Percentiles rank a stretch among this genome's conserved stretches.
phyloP scores from a whole-genome alignment of 306 rosid genomes.

The Alnus rubra region DNA sequence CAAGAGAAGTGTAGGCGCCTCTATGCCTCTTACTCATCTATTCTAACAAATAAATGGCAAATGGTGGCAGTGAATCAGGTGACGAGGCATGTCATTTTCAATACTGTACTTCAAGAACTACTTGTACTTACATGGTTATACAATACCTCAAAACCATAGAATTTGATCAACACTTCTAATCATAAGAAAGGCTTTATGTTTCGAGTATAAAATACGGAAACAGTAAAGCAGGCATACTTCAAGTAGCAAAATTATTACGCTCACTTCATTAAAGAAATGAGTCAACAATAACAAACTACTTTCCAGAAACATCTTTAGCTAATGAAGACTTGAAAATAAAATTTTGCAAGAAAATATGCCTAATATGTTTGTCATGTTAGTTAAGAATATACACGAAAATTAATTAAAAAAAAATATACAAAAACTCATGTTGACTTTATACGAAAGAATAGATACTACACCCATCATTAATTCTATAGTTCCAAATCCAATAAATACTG shows the following conservation, averaged over 20 bases:
- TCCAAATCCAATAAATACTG: not conserved
- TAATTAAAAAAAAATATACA: not conserved
- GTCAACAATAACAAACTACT: not conserved
- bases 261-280: not conserved
- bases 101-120: not conserved
- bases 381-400: not conserved
- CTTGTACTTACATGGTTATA: not conserved
- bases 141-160: not conserved
- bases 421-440: not conserved
- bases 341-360: not conserved
- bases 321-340: not conserved
- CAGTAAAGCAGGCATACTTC: not conserved
- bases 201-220: not conserved
- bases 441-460: not conserved
- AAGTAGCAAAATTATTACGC: not conserved
- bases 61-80: constrained; percentile 2
- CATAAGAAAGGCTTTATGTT: not conserved
- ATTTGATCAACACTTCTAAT: not conserved
- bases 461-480: not conserved
- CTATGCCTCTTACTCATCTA: not conserved
- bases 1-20: not conserved
- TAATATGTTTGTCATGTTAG: not conserved
- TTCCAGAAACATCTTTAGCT: not conserved
- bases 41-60: constrained; percentile 1
- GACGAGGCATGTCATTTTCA: not conserved